Conservation (phyloP, 176 grass and related monocot genomes). For the bread wheat (Triticum aestivum) region DNA sequence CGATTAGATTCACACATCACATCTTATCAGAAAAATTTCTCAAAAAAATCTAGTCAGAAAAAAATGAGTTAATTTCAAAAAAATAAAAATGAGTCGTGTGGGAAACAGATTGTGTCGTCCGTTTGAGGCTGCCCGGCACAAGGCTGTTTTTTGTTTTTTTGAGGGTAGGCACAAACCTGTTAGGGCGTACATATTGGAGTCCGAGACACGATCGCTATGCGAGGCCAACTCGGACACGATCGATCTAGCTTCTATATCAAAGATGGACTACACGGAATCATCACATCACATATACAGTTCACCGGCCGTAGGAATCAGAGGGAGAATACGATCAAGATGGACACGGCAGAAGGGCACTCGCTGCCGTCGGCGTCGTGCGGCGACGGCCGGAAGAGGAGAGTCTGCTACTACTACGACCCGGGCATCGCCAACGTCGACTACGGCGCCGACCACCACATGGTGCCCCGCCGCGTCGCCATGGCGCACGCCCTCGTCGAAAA, state of each 20-base stretch:
- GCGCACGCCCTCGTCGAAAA: conserved; percentile 47
- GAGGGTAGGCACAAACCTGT: too few species aligned
- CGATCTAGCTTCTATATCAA: neutral
- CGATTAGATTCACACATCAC: too few species aligned
- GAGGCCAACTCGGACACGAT: neutral
- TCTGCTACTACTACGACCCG: conserved; percentile 78
- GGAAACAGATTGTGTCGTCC: too few species aligned
- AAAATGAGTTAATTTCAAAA: too few species aligned
- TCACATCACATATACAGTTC: neutral
- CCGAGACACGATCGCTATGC: neutral
- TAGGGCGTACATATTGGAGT: neutral
- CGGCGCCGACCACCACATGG: conserved; percentile 58
- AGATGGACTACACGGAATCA: neutral
- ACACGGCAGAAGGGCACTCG: conserved; percentile 41
- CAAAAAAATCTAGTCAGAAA: too few species aligned
- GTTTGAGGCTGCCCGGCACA: too few species aligned
- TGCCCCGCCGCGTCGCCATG: conserved; percentile 62
- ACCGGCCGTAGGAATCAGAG: neutral
- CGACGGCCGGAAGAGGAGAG: conserved; percentile 56
- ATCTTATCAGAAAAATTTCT: too few species aligned
- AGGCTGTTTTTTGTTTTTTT: too few species aligned
- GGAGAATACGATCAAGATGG: neutral
- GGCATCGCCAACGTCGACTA: conserved; percentile 59
- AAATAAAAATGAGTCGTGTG: too few species aligned
- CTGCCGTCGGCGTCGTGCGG: conserved; percentile 41